Conservation (phyloP, 225 moss, liverwort and hornwort genomes). For the Thuidium tamariscinum region DNA sequence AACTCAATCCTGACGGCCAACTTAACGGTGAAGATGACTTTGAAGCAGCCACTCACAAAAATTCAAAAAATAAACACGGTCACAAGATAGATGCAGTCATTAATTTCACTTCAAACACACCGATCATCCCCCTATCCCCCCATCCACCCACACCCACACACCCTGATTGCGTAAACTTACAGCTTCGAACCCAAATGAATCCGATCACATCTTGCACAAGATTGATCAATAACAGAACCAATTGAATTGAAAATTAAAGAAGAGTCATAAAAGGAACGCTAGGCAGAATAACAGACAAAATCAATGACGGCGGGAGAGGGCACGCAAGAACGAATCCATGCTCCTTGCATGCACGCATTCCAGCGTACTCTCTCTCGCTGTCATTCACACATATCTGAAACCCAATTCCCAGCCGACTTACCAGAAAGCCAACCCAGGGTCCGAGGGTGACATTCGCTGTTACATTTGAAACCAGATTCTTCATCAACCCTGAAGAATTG, state of each 20-base stretch:
- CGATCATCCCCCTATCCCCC: background rate
- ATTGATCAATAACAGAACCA: background rate
- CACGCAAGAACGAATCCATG: conserved; percentile 45
- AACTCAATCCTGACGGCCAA: background rate
- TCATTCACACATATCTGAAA: conserved; percentile 1
- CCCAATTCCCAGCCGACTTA: background rate
- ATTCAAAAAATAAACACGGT: background rate
- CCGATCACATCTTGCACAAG: background rate
- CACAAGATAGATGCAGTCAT: background rate
- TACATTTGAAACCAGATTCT: too few relatives aligned
- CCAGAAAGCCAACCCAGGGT: background rate
- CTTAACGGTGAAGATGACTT: background rate
- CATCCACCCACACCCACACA: too few relatives aligned
- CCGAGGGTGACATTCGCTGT: background rate
- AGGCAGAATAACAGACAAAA: background rate
- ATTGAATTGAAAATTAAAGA: background rate
- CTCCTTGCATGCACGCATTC: conserved; percentile 20
- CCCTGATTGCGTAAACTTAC: background rate
- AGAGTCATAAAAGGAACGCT: background rate
- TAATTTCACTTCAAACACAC: background rate
- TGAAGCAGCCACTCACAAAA: background rate
- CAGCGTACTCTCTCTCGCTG: conserved; percentile 69
- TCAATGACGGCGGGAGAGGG: conserved; percentile 41
- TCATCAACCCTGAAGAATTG: background rate
- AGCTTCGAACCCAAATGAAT: background rate